A percentile compares a stretch with the other conserved stretches of the same genome.
These are phyloP conservation scores for Pulveroboletus ravenelii DNA, from an alignment of 768 basidiomycete genomes.

Conservation along the genomic window DNA sequence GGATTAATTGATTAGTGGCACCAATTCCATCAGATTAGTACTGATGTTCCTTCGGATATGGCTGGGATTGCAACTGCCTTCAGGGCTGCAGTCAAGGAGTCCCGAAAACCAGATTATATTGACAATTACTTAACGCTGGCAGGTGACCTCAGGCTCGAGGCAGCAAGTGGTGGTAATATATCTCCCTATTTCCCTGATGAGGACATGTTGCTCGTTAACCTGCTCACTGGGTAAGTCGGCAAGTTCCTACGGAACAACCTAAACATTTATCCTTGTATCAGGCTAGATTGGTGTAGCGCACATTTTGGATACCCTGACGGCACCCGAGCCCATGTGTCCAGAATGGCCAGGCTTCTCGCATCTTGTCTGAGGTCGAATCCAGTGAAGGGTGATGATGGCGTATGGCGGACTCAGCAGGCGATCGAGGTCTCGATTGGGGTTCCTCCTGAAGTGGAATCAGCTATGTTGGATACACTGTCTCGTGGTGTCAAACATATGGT, in stretches of 20 bases:
- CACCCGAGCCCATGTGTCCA: constrained; percentile 7
- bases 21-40: neutral
- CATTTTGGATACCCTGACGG: constrained; percentile 14
- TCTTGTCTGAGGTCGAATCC: constrained; percentile 15
- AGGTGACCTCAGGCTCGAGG: constrained; percentile 11
- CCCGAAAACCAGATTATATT: constrained; percentile 9
- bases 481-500: constrained; percentile 5
- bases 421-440: constrained; percentile 20
- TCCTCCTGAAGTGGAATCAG: constrained; percentile 13
- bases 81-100: constrained; percentile 9
- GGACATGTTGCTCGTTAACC: constrained; percentile 13
- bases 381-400: constrained; percentile 7
- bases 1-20: neutral
- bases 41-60: constrained; percentile 12
- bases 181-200: constrained; percentile 1
- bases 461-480: constrained; percentile 6
- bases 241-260: neutral
- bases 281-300: constrained; percentile 14
- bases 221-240: constrained; percentile 11
- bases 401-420: constrained; percentile 4
- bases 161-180: constrained; percentile 10
- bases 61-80: constrained; percentile 12
- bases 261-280: neutral
- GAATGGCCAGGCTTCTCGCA: constrained; percentile 5
- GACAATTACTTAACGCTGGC: constrained; percentile 5